These are phyloP conservation scores for Cochlearia excelsa DNA, from an alignment of 345 rosid genomes.

Conservation along the genomic window DNA sequence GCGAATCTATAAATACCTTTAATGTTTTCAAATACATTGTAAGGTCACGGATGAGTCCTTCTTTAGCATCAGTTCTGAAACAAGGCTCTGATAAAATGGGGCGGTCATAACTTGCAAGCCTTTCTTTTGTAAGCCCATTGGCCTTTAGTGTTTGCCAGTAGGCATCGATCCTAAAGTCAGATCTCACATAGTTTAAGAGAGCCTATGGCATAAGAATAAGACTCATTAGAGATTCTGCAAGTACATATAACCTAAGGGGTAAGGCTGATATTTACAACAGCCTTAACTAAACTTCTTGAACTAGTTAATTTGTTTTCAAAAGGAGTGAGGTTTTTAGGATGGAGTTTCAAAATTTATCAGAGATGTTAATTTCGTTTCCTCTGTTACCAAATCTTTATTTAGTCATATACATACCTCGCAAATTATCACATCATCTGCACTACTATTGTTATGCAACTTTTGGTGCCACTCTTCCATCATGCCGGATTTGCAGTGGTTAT, in stretches of 20 bases:
- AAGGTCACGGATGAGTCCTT: conserved; percentile 81
- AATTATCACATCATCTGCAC: conserved; percentile 94
- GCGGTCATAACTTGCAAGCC: conserved; percentile 93
- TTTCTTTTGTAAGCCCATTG: conserved; percentile 85
- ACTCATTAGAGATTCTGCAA: conserved; percentile 25
- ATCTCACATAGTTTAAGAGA: conserved; percentile 69
- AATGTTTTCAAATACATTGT: conserved; percentile 89
- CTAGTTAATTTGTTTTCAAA: conserved; percentile 10
- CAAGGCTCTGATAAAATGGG: conserved; percentile 79
- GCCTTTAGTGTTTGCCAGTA: conserved; percentile 92
- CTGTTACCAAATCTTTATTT: background rate
- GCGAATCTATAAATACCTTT: conserved; percentile 49
- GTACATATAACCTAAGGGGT: background rate
- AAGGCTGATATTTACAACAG: conserved; percentile 12
- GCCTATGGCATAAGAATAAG: conserved; percentile 54
- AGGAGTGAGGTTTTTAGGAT: background rate
- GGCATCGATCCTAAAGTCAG: conserved; percentile 63
- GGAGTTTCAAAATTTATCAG: background rate
- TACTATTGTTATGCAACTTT: conserved; percentile 94
- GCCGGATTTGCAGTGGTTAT: conserved; percentile 88
- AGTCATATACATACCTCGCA: conserved; percentile 63
- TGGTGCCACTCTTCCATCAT: conserved; percentile 99
- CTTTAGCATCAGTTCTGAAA: conserved; percentile 73
- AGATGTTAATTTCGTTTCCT: conserved; percentile 1
- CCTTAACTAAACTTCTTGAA: conserved; percentile 15